Percentiles rank a stretch among this genome's conserved stretches.
Conservation (phyloP, 106 monocot genomes). For the Phalaenopsis equestris region DNA sequence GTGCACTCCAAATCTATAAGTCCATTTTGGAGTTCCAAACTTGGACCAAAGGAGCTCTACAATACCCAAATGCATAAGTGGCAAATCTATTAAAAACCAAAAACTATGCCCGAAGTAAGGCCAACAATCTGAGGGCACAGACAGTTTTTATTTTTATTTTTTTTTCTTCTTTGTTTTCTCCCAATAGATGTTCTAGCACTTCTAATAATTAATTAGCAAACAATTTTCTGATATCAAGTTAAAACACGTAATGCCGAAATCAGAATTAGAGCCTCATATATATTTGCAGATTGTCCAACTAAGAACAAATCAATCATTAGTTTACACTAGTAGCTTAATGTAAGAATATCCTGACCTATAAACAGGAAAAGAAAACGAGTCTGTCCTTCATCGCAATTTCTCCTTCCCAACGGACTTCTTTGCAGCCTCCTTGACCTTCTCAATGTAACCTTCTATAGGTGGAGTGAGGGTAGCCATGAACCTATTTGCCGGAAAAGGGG, state of each 20-base stretch:
- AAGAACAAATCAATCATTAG: not conserved
- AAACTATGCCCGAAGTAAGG: no score
- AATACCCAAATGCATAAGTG: no score
- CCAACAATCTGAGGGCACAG: no score
- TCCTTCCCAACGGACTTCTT: constrained; percentile 40
- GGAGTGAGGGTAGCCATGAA: constrained; percentile 76
- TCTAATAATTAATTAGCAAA: not conserved
- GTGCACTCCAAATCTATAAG: no score
- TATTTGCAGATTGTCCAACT: not conserved
- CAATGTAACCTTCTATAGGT: constrained; percentile 74
- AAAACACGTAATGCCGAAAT: no score
- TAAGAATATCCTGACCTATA: constrained; percentile 9
- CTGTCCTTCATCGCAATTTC: constrained; percentile 44
- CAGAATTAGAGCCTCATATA: not conserved
- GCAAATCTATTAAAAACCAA: no score
- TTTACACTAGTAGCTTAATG: not conserved
- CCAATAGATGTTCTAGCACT: not conserved
- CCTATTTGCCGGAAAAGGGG: constrained; percentile 58
- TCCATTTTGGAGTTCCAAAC: no score
- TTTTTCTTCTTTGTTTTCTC: not conserved
- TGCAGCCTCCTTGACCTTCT: constrained; percentile 63
- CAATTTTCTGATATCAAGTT: no score
- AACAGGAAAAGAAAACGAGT: not conserved
- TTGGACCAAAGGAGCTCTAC: no score
- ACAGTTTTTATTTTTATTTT: not conserved